phyloP scores from a whole-genome alignment of 257 asterid species.

The Osmanthus fragrans region DNA sequence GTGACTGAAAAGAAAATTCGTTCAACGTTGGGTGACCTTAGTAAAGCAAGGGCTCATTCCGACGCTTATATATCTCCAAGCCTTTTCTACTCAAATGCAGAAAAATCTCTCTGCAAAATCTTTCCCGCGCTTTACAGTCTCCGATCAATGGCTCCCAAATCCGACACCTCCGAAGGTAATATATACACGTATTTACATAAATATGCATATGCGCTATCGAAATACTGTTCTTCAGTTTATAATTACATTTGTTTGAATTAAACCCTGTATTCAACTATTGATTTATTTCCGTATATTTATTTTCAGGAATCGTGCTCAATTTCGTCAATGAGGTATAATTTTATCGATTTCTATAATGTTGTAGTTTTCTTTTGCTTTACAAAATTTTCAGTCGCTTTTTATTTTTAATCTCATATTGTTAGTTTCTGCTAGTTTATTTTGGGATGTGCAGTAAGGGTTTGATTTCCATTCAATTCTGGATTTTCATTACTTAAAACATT shows the following conservation, averaged over 20 bases:
- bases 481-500: neutral
- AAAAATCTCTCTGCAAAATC: neutral
- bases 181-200: neutral
- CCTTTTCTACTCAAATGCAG: neutral
- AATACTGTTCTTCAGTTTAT: neutral
- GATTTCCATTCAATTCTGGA: neutral
- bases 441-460: neutral
- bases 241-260: neutral
- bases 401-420: neutral
- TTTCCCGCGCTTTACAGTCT: conserved; percentile 45
- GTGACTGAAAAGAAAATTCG: neutral
- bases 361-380: neutral
- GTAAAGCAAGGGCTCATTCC: neutral
- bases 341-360: neutral
- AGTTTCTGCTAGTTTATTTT: neutral
- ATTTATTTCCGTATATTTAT: conserved; percentile 1
- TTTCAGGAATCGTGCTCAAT: conserved; percentile 86
- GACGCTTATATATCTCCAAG: neutral
- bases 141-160: conserved; percentile 77
- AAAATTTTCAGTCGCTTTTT: neutral
- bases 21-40: neutral
- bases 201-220: neutral
- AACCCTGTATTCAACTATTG: neutral
- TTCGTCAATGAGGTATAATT: conserved; percentile 77
- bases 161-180: conserved; percentile 80